Base-by-base conservation (phyloP, 768 basidiomycete genomes). In the Tubosaeta brunneosetosa region DNA sequence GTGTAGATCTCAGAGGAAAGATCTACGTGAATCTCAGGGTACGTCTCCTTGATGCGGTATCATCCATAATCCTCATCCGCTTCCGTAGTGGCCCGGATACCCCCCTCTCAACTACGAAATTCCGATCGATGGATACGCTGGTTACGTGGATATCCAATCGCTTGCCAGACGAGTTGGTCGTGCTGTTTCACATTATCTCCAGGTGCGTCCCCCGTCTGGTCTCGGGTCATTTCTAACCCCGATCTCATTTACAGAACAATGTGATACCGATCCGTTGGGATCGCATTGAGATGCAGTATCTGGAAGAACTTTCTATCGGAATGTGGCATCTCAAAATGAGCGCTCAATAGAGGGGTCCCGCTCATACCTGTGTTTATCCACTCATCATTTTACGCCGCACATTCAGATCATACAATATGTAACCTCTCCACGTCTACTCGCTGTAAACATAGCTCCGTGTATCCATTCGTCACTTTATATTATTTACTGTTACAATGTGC, bases 131-230 rank as follows among this genome's bases (percentile, higher is more conserved):
- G 77, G 77, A 11, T 85, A 84, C 60, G 78, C 81, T 51, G 81
- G 84, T 29, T 81, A 80, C 42, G 77, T 85, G 37, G 81, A 81
- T 61, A 72, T 88, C 33, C 77, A 82, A 66, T 84, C 84, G 6
- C 77, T 89, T 27, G 82, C 83, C 44, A 76, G 87, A 61, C 76
- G 87, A 49, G 79, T 86, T 44, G 81, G 82, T 14, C 76, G 87
- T 56, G 85, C 85, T 44, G 84, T 83, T 66, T 76, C 84, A 46
- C 87, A 89, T 63, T 89, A 85, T 66, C 75, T 89, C 50, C 84
- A 88, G 78, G 86, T 80, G 64, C 63, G 49, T 43, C 49, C 38
- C 52, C 51, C 45, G 41, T 44, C 50, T 22, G 29, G 7, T 52
- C 45, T 29, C 45, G 48, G 22, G 37, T 42, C 42, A 29, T 50